These are phyloP conservation scores for Exutisphaerella laricina DNA, from an alignment of 2,329 filamentous ascomycete species.

Conservation along the genomic window DNA sequence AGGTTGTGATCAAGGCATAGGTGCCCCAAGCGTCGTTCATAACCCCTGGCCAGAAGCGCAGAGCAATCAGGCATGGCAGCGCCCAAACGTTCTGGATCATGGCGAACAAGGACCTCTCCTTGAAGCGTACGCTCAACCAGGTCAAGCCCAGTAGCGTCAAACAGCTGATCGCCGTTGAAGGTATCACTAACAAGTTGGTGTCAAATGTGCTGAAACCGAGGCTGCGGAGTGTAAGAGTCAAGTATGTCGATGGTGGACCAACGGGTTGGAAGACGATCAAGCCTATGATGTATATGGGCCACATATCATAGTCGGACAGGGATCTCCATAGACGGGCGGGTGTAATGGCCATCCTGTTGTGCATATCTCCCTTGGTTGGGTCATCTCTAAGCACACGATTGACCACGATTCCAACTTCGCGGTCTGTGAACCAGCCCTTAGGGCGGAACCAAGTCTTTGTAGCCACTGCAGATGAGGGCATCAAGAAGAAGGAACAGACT, in stretches of 20 bases:
- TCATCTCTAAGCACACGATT: slow-evolving; percentile 57
- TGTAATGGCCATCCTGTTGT: slow-evolving; percentile 54
- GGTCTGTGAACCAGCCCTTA: slow-evolving; percentile 57
- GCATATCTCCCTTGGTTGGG: slow-evolving; percentile 49
- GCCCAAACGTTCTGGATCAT: slow-evolving; percentile 53
- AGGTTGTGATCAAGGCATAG: slow-evolving; percentile 34
- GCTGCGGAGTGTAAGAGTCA: slow-evolving; percentile 54
- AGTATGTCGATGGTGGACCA: slow-evolving; percentile 47
- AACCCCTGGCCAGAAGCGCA: slow-evolving; percentile 43
- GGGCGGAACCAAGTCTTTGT: slow-evolving; percentile 57
- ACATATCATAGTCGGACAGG: slow-evolving; percentile 45
- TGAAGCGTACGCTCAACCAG: slow-evolving; percentile 43
- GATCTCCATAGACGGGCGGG: slow-evolving; percentile 46
- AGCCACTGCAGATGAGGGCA: slow-evolving; percentile 49
- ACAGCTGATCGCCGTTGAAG: slow-evolving; percentile 36
- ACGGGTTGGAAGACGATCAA: slow-evolving; percentile 51
- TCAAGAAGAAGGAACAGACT: slow-evolving; percentile 6
- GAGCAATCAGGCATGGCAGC: slow-evolving; percentile 52
- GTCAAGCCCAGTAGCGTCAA: slow-evolving; percentile 42
- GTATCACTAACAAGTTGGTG: slow-evolving; percentile 57
- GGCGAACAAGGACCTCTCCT: slow-evolving; percentile 44
- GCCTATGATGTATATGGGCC: slow-evolving; percentile 45
- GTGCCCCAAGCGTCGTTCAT: slow-evolving; percentile 36
- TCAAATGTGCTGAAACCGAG: slow-evolving; percentile 57
- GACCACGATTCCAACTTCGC: slow-evolving; percentile 56